These are phyloP conservation scores for Echria macrotheca DNA, from an alignment of 495 filamentous ascomycete species.

Conservation along the genomic window DNA sequence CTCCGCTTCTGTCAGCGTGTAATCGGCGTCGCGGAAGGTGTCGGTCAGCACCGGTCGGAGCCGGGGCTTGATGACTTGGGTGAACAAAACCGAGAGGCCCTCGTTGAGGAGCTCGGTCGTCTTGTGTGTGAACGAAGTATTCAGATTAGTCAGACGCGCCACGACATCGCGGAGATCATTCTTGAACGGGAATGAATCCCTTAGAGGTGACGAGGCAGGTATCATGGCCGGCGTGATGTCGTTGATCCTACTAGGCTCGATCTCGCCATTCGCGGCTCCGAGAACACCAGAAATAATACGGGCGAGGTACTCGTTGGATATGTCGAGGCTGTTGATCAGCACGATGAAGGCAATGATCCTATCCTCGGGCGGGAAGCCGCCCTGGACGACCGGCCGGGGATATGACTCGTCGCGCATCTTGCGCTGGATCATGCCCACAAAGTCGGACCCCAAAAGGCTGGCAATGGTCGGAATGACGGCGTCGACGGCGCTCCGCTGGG, in stretches of 20 bases:
- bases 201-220: conserved; percentile 37
- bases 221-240: background rate
- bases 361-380: conserved; percentile 75
- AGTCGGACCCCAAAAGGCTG: conserved; percentile 84
- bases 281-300: conserved; percentile 73
- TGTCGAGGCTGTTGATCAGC: conserved; percentile 90
- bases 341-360: conserved; percentile 81
- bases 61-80: conserved; percentile 79
- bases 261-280: conserved; percentile 27
- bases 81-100: conserved; percentile 76
- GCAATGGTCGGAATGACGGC: conserved; percentile 75
- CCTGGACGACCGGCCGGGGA: conserved; percentile 67
- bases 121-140: conserved; percentile 67
- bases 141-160: conserved; percentile 61
- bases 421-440: conserved; percentile 92
- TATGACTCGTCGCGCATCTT: conserved; percentile 96
- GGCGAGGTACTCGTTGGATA: conserved; percentile 79
- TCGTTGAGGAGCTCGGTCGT: conserved; percentile 75
- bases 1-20: conserved; percentile 52
- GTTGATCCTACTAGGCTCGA: conserved; percentile 1
- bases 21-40: conserved; percentile 88
- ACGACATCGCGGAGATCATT: conserved; percentile 64
- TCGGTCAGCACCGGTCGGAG: conserved; percentile 81
- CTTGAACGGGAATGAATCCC: conserved; percentile 69
- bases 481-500: conserved; percentile 66